phyloP scores from a whole-genome alignment of 2,329 filamentous ascomycete genomes.

The Aspergillus aculeatinus region DNA sequence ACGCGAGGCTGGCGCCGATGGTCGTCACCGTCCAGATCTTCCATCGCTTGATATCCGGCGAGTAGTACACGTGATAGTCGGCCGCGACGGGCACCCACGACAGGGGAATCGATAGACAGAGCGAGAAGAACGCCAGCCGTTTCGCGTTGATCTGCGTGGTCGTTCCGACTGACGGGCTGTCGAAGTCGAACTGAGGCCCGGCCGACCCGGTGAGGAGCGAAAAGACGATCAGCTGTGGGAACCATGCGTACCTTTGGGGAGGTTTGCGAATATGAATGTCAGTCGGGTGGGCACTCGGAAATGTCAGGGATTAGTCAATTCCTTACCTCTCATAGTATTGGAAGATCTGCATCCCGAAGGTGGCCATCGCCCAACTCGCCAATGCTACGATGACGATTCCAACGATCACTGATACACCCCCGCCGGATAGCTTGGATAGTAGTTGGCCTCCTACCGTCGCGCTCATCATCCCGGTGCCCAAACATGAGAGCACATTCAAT shows the following conservation, averaged over 20 bases:
- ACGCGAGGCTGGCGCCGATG: slow-evolving; percentile 34
- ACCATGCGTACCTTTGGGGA: slow-evolving; percentile 36
- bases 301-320: background rate
- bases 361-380: slow-evolving; percentile 36
- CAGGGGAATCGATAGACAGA: slow-evolving; percentile 37
- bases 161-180: slow-evolving; percentile 28
- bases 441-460: slow-evolving; percentile 46
- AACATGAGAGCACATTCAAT: slow-evolving; percentile 44
- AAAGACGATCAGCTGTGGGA: slow-evolving; percentile 44
- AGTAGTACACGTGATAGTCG: slow-evolving; percentile 49
- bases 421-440: slow-evolving; percentile 43
- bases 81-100: slow-evolving; percentile 38
- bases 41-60: slow-evolving; percentile 35
- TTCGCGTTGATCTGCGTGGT: slow-evolving; percentile 34
- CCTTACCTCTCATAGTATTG: slow-evolving; percentile 45
- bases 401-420: slow-evolving; percentile 38
- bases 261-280: background rate
- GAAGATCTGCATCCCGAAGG: slow-evolving; percentile 44
- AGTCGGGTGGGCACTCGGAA: background rate
- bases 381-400: slow-evolving; percentile 41
- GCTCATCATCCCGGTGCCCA: slow-evolving; percentile 47
- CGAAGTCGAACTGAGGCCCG: slow-evolving; percentile 35
- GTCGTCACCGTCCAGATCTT: slow-evolving; percentile 42
- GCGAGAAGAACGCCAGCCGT: slow-evolving; percentile 38
- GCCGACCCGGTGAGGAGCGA: slow-evolving; percentile 43